These are phyloP conservation scores for Sugiyamaella neomexicana DNA, from an alignment of 1,139 yeast species.

Conservation along the genomic window DNA sequence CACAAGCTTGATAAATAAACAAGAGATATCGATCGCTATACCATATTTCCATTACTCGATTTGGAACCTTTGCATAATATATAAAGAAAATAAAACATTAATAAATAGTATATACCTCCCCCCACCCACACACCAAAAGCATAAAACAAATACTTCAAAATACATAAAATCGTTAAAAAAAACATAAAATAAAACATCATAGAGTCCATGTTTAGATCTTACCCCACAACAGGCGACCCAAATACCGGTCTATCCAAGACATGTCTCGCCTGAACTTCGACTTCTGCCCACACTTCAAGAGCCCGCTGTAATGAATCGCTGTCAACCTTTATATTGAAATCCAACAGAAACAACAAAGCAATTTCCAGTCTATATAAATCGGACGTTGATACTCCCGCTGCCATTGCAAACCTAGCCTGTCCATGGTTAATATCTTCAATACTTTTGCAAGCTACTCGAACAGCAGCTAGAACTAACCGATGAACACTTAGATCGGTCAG, in stretches of 20 bases:
- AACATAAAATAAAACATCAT: background rate
- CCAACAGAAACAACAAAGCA: conserved; percentile 45
- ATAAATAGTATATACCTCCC: conserved; percentile 3
- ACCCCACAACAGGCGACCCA: conserved; percentile 8
- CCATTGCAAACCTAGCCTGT: conserved; percentile 53
- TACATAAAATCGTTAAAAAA: conserved; percentile 5
- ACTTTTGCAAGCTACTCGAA: conserved; percentile 52
- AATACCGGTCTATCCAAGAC: conserved; percentile 9
- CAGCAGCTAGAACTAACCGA: conserved; percentile 50
- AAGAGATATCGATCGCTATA: background rate
- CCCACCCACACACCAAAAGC: background rate
- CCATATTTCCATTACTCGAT: background rate
- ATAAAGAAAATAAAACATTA: background rate
- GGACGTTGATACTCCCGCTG: conserved; percentile 50
- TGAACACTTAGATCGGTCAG: conserved; percentile 49
- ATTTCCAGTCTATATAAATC: conserved; percentile 52
- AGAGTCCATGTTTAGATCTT: background rate
- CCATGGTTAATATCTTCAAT: conserved; percentile 54
- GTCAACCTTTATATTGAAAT: conserved; percentile 42
- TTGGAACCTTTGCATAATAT: background rate
- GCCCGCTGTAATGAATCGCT: conserved; percentile 33
- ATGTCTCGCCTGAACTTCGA: conserved; percentile 26
- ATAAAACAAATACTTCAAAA: conserved; percentile 5
- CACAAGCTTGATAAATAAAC: background rate
- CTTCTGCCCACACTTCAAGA: conserved; percentile 30